A percentile compares a stretch with the other conserved stretches of the same genome.
These are phyloP conservation scores for Suhomyces maxii DNA, from an alignment of 1,139 yeast genomes.

Conservation along the genomic window DNA sequence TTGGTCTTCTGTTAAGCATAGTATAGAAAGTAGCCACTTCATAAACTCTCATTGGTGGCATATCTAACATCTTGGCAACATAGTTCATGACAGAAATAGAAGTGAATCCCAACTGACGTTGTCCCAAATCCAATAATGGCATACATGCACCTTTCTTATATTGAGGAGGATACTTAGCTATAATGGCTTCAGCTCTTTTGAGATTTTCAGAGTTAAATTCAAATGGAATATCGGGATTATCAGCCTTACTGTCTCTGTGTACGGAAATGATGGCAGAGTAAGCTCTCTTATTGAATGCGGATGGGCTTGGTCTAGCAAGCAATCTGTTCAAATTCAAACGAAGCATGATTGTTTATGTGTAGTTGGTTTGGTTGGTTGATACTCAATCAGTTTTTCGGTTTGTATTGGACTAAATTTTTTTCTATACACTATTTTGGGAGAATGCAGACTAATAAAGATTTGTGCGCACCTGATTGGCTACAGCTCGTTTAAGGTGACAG, in stretches of 20 bases:
- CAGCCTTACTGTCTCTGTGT: constrained; percentile 70
- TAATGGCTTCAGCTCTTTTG: constrained; percentile 68
- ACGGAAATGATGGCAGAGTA: constrained; percentile 54
- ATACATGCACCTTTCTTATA: constrained; percentile 86
- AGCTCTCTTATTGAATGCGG: constrained; percentile 21
- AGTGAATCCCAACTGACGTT: constrained; percentile 85
- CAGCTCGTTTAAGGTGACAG: not conserved
- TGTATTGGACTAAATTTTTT: constrained; percentile 8
- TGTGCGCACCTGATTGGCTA: constrained; percentile 24
- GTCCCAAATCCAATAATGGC: constrained; percentile 87
- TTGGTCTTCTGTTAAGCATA: constrained; percentile 85
- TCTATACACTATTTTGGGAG: constrained; percentile 6
- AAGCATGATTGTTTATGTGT: constrained; percentile 13
- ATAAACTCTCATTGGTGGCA: constrained; percentile 95
- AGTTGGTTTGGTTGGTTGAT: not conserved
- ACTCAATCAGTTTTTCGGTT: constrained; percentile 1
- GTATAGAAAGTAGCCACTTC: constrained; percentile 93
- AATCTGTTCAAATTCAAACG: constrained; percentile 11
- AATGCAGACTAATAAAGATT: constrained; percentile 15
- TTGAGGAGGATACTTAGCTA: constrained; percentile 81
- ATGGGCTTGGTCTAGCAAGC: constrained; percentile 8
- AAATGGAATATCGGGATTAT: constrained; percentile 69
- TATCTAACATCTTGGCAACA: constrained; percentile 79
- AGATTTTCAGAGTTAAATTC: constrained; percentile 72
- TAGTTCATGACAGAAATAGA: constrained; percentile 92